Base-by-base conservation (phyloP, 2,329 filamentous ascomycete genomes). In the Cladophialophora carrionii region DNA sequence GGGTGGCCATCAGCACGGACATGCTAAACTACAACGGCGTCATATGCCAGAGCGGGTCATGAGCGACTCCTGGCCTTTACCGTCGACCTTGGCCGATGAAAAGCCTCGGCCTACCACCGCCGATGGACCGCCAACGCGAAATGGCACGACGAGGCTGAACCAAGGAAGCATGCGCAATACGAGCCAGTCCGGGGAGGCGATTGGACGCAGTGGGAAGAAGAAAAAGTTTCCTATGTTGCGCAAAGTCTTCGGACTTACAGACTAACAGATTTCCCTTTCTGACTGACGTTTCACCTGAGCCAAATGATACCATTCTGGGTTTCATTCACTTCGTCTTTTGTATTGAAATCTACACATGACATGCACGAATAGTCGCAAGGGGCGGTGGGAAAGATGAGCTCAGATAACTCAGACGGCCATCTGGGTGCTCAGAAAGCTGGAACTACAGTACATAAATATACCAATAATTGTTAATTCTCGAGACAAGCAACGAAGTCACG, bases 21-120 rank as follows among this genome's bases (percentile, higher is more conserved):
- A 72, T 51, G 76, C 78, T 1, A 82, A 80, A 67, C 72, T 85
- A 10, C 82, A 84, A 68, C 82, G 84, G 65, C 78, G 78, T 24
- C 76, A 71, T 53, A 78, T 73, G 7, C 74, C 76, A 20, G 76
- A 77, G 46, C 71, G 77, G 41, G 66, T 75, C 24, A 70, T 71
- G 68, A 79, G 71, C 51, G 69, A 80, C 24, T 79, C 78, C 29
- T 87, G 84, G 83, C 84, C 84, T 1, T 74, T 86, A 4, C 74
- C 78, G 14, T 65, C 70, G 22, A 67, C 64, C 37, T 55, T 59
- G 34, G 48, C 54, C 4, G 65, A 63, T 8, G 57, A 64, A 24
- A 51, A 26, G 46, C 57, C 66, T 14, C 68, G 73, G 60, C 73
- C 73, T 6, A 69, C 61, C 43, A 74, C 73, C 6, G 66, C 72